phyloP scores from a whole-genome alignment of 768 basidiomycete genomes.

The Podaxis carcinomalis region DNA sequence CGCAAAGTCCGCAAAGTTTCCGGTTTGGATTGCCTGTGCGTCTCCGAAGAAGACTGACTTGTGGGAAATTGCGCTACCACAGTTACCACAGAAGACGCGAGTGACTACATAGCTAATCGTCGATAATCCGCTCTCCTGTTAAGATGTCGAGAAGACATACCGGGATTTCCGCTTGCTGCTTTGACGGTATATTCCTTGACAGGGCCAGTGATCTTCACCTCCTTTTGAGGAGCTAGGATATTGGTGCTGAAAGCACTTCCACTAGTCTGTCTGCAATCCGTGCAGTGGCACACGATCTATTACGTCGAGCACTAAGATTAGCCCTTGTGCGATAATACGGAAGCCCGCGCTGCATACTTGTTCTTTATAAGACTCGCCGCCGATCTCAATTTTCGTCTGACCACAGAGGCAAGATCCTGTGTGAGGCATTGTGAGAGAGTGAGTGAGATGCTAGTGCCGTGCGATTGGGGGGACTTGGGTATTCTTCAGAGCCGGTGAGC shows the following conservation, averaged over 20 bases:
- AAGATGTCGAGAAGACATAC: constrained; percentile 15
- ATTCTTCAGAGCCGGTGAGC: not conserved
- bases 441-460: not conserved
- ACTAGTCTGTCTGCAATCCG: constrained; percentile 31
- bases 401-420: constrained; percentile 31
- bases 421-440: constrained; percentile 7
- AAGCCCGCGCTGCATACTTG: constrained; percentile 19
- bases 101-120: constrained; percentile 19
- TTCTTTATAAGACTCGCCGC: constrained; percentile 20
- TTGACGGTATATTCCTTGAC: constrained; percentile 26
- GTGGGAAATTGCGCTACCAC: constrained; percentile 34
- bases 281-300: constrained; percentile 33
- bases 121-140: not conserved
- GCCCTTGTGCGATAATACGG: not conserved
- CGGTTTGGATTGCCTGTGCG: constrained; percentile 32
- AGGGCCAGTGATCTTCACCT: constrained; percentile 28
- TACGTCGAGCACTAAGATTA: not conserved
- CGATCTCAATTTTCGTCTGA: constrained; percentile 22
- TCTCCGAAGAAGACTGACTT: constrained; percentile 29
- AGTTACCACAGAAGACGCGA: constrained; percentile 33
- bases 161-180: constrained; percentile 29
- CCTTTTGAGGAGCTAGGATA: constrained; percentile 28
- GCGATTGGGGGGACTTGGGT: not conserved
- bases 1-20: constrained; percentile 29
- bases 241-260: constrained; percentile 38